Conservation (phyloP, 306 rosid genomes). For the Senna tora region DNA sequence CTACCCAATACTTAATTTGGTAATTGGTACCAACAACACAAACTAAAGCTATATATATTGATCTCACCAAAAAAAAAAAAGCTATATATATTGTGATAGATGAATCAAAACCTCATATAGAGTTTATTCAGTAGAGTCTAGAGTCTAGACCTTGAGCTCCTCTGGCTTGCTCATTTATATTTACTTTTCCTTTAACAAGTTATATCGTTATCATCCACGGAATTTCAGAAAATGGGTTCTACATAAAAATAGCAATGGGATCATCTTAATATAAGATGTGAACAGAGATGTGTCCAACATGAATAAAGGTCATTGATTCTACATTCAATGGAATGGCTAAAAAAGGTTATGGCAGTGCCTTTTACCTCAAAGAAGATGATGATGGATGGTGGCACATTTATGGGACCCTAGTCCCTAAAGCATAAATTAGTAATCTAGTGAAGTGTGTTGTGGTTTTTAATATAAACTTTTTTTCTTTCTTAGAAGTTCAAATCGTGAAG, state of each 20-base stretch:
- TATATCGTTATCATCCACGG: not conserved
- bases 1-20: no score
- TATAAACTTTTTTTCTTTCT: not conserved
- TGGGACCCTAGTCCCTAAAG: not conserved
- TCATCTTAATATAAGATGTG: no score
- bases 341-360: not conserved
- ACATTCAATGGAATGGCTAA: not conserved
- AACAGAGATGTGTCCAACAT: no score
- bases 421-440: not conserved
- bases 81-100: not conserved
- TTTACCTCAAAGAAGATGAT: not conserved
- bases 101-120: not conserved
- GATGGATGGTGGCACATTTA: not conserved
- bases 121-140: not conserved
- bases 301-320: no score
- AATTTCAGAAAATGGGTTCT: not conserved
- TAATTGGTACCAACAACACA: no score
- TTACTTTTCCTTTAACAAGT: not conserved
- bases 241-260: not conserved
- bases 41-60: no score
- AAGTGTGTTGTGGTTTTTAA: not conserved
- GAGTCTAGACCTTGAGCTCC: not conserved
- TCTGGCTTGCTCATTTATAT: not conserved
- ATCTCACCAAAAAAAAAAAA: no score
- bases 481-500: constrained; percentile 10